phyloP scores from a whole-genome alignment of 176 grass and related monocot species.

The Secale cereale region DNA sequence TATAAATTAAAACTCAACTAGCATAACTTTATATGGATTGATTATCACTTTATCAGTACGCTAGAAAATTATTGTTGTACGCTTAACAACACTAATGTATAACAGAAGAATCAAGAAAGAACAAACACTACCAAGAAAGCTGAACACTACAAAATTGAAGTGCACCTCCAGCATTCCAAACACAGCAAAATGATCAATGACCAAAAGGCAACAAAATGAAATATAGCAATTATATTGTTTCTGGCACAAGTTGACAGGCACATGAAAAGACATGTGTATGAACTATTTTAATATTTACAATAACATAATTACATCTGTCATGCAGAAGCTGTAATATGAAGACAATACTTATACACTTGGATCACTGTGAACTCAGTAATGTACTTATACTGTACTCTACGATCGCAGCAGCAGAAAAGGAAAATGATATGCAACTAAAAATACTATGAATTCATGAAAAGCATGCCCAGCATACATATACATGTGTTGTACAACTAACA shows the following conservation, averaged over 20 bases:
- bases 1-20: not conserved
- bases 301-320: not conserved
- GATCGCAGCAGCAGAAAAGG: not conserved
- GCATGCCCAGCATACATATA: not conserved
- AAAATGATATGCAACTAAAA: not conserved
- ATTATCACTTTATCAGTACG: conserved; percentile 3
- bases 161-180: not conserved
- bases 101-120: not conserved
- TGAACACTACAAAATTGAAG: not conserved
- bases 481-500: not conserved
- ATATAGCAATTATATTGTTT: not conserved
- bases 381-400: not conserved
- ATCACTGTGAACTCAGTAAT: not conserved
- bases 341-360: not conserved
- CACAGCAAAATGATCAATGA: not conserved
- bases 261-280: not conserved
- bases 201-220: not conserved
- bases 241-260: not conserved
- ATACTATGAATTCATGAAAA: not conserved
- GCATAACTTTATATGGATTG: not conserved
- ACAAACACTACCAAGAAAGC: not conserved
- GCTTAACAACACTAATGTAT: not conserved
- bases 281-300: not conserved
- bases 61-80: not conserved
- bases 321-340: not conserved